phyloP scores from a whole-genome alignment of 2,329 filamentous ascomycete genomes.

The Verticillium albo-atrum region DNA sequence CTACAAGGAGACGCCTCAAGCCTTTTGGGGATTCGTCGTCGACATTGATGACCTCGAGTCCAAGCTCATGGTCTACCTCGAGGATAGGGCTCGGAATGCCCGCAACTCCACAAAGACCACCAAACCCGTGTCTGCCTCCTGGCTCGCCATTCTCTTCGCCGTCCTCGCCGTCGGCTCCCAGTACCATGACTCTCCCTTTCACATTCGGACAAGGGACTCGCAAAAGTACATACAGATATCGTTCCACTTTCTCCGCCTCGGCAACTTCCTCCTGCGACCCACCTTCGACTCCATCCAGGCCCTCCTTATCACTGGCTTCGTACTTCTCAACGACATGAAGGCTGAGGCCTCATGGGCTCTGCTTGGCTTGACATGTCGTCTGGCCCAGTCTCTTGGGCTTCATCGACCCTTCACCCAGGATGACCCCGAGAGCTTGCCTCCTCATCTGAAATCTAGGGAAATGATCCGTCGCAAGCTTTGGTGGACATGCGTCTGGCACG shows the following conservation, averaged over 20 bases:
- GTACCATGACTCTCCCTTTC: conserved; percentile 61
- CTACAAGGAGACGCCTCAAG: conserved; percentile 63
- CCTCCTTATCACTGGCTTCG: conserved; percentile 57
- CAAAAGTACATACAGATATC: conserved; percentile 60
- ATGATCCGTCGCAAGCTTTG: conserved; percentile 52
- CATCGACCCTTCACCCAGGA: conserved; percentile 45
- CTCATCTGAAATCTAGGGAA: conserved; percentile 46
- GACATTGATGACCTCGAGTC: conserved; percentile 63
- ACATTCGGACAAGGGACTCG: conserved; percentile 53
- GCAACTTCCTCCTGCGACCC: conserved; percentile 59
- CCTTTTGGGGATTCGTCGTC: conserved; percentile 64
- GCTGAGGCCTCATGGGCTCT: conserved; percentile 64
- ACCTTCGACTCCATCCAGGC: conserved; percentile 64
- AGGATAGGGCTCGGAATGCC: conserved; percentile 56
- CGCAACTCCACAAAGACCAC: conserved; percentile 39
- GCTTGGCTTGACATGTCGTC: conserved; percentile 57
- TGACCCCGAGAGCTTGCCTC: conserved; percentile 35
- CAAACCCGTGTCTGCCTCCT: conserved; percentile 56
- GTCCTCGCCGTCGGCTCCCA: conserved; percentile 63
- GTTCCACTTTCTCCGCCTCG: conserved; percentile 59
- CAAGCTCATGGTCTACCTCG: conserved; percentile 60
- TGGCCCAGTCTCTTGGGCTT: conserved; percentile 61
- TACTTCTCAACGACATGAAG: conserved; percentile 65
- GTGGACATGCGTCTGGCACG: conserved; percentile 66
- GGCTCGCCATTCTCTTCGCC: conserved; percentile 62